Base-by-base conservation (phyloP, 2,329 filamentous ascomycete genomes). In the Fusarium buharicum region DNA sequence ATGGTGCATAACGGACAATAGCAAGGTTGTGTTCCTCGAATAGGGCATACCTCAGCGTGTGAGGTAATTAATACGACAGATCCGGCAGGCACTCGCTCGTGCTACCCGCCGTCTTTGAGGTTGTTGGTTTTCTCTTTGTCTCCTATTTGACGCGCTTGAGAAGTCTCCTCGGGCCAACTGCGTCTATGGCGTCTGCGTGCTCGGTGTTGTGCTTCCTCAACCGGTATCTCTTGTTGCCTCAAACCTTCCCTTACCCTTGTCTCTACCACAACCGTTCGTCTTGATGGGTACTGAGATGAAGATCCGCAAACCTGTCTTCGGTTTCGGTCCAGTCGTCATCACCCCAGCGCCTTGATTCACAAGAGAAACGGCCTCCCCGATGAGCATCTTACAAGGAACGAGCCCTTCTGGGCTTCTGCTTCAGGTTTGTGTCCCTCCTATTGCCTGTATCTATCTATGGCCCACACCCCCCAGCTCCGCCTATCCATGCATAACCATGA, bases 401-500 rank as follows among this genome's bases (percentile, higher is more conserved):
- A 45, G 18, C 41, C 18, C 30, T 34, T 18, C n/a, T 40, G 17
- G 2, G 4, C 14, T 20, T 18, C 22, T 17, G 17, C 16, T 48
- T 38, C 33, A 48, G 45, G 36, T 27, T 17, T 33, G n/a, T 33
- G 5, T 6, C 33, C n/a, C 28, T 33, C 37, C 36, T 16, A 33
- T 50, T 37, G 17, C 56, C 46, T 51, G 43, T 48, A 28, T 24
- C 36, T 48, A 28, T 24, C 36, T 49, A 28, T 51, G 62, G 51
- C 54, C 62, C 56, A 65, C 61, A 58, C 61, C 50, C 59, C 47
- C 54, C 41, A 57, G 59, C 53, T 63, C 59, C 60, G 60, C 55
- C 31, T 62, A 51, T 46, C 47, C 49, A 65, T 62, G 59, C 62
- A 62, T 47, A 50, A 57, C 44, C 40, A 61, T 49, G 51, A 57